Conservation (phyloP, 2,329 filamentous ascomycete species). For the Microsporum audouinii region DNA sequence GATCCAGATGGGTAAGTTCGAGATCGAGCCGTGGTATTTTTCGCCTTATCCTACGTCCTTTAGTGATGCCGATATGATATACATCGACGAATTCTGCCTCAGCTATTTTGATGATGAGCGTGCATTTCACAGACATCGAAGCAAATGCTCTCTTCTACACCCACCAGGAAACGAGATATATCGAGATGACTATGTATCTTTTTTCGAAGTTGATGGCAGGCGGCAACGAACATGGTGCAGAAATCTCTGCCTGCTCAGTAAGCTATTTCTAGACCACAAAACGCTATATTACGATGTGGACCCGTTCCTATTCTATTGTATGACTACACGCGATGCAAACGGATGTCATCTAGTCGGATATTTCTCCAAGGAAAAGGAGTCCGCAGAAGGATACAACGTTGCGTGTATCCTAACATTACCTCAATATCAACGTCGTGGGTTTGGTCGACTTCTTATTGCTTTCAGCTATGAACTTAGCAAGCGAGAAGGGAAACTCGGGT, state of each 20-base stretch:
- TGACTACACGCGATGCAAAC: slow-evolving; percentile 82
- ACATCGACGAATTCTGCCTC: slow-evolving; percentile 95
- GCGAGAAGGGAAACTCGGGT: slow-evolving; percentile 88
- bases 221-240: slow-evolving; percentile 99
- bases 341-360: slow-evolving; percentile 98
- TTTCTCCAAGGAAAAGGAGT: slow-evolving; percentile 97
- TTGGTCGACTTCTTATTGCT: slow-evolving; percentile 83
- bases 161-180: slow-evolving; percentile 98
- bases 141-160: slow-evolving; percentile 82
- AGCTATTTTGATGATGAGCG: slow-evolving; percentile 77
- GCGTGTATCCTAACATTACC: slow-evolving; percentile 95
- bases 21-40: slow-evolving; percentile 98
- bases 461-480: slow-evolving; percentile 96
- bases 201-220: slow-evolving; percentile 94
- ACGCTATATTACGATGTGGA: slow-evolving; percentile 97
- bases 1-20: slow-evolving; percentile 83
- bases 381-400: slow-evolving; percentile 91
- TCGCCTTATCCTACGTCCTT: slow-evolving; percentile 89
- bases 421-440: slow-evolving; percentile 91
- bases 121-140: slow-evolving; percentile 72
- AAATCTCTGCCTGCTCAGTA: slow-evolving; percentile 88
- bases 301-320: slow-evolving; percentile 92
- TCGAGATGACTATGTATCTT: slow-evolving; percentile 76
- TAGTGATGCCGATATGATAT: slow-evolving; percentile 78
- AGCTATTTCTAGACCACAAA: slow-evolving; percentile 96